These are phyloP conservation scores for Pelargonium fulgidum DNA, from an alignment of 441 rosid genomes.

Conservation along the genomic window DNA sequence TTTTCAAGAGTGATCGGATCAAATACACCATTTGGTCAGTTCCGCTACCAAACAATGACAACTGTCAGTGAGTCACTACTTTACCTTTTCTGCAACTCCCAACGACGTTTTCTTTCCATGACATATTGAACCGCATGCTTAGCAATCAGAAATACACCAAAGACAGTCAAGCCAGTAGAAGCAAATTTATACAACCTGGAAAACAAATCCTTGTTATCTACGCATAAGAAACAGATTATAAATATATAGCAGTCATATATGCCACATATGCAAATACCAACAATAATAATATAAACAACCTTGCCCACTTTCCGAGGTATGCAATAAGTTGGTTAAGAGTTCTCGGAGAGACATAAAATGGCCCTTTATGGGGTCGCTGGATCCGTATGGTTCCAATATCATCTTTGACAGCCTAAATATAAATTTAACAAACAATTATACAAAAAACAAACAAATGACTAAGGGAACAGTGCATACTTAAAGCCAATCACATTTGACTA, in stretches of 20 bases:
- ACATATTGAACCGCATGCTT: constrained; percentile 41
- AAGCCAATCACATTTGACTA: too few relatives aligned
- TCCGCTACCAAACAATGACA: constrained; percentile 3
- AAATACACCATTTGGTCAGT: neutral
- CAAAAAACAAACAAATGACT: constrained; percentile 12
- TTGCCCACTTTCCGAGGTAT: constrained; percentile 91
- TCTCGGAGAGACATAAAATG: constrained; percentile 80
- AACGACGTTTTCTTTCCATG: constrained; percentile 44
- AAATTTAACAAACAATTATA: constrained; percentile 18
- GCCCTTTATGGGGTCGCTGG: constrained; percentile 80
- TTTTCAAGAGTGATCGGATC: neutral
- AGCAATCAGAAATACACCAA: constrained; percentile 42
- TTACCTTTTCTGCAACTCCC: constrained; percentile 50
- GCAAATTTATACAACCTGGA: constrained; percentile 80
- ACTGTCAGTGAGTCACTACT: neutral
- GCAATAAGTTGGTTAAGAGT: constrained; percentile 65
- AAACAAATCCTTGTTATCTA: constrained; percentile 18
- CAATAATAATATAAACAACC: constrained; percentile 35
- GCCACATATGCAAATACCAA: neutral
- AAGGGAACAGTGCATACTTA: neutral
- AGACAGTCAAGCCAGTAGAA: constrained; percentile 55
- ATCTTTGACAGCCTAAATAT: constrained; percentile 64
- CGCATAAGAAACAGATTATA: neutral
- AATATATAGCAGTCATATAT: too few relatives aligned
- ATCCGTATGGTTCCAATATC: constrained; percentile 67